Evolutionary conservation across 2,329 filamentous ascomycete species (phyloP).

Genomic region (Fusarium ramigenum): DNA sequence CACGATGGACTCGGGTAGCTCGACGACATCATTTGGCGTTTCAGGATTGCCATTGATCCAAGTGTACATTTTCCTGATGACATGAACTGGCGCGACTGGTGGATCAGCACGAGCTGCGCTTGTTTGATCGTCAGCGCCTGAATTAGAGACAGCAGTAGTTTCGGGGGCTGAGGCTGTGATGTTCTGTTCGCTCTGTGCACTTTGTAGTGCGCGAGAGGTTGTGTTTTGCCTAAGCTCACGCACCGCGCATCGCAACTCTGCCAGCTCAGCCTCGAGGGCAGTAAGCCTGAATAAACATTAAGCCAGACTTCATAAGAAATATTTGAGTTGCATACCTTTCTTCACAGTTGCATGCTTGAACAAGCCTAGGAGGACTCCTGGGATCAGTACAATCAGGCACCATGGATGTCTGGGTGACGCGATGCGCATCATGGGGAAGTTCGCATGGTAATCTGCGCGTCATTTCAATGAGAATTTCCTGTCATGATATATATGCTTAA

Average conservation of each 20-base stretch:
- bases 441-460: background rate
- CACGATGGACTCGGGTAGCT: background rate
- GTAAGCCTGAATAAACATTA: background rate
- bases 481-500: accelerated
- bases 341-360: background rate
- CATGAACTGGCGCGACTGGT: background rate
- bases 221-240: background rate
- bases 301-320: too few relatives aligned
- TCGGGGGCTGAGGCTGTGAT: accelerated
- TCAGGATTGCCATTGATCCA: background rate
- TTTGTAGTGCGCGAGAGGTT: background rate
- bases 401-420: background rate
- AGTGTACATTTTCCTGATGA: background rate
- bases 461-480: accelerated
- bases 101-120: accelerated
- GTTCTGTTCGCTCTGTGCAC: too few relatives aligned
- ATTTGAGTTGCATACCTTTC: background rate
- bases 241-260: background rate
- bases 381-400: accelerated
- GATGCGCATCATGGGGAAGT: background rate
- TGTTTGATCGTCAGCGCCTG: background rate
- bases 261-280: background rate
- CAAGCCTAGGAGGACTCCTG: too few relatives aligned
- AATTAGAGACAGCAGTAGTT: accelerated
- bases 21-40: background rate